Conservation (phyloP, 176 grass and related monocot species). For the Musa beccarii region DNA sequence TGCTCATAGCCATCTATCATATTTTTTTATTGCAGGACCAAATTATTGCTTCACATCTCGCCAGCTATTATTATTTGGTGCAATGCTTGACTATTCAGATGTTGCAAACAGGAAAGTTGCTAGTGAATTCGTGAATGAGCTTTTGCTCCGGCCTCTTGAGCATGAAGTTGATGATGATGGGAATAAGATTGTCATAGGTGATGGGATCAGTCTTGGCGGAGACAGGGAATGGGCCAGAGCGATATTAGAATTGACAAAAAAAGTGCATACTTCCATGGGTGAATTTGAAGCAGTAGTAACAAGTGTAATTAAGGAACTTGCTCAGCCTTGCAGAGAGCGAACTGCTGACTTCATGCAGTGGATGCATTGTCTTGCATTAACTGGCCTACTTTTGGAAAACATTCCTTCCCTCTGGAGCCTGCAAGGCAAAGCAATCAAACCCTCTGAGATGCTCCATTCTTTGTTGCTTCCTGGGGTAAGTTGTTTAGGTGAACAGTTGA, state of each 20-base stretch:
- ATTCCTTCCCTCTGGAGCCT: constrained; percentile 43
- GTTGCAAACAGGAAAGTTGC: constrained; percentile 62
- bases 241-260: constrained; percentile 66
- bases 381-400: constrained; percentile 85
- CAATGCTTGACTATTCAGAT: constrained; percentile 93
- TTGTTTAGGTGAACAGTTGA: background rate
- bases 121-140: constrained; percentile 59
- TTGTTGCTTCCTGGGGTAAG: constrained; percentile 89
- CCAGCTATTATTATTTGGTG: constrained; percentile 77
- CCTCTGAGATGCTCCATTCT: constrained; percentile 63
- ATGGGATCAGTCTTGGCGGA: constrained; percentile 82
- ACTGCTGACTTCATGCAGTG: constrained; percentile 70
- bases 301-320: constrained; percentile 47
- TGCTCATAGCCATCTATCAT: constrained; percentile 1
- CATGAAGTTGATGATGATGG: constrained; percentile 68
- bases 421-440: constrained; percentile 51
- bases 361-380: constrained; percentile 79
- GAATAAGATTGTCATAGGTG: constrained; percentile 67
- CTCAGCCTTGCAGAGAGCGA: constrained; percentile 76
- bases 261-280: constrained; percentile 60
- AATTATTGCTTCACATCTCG: constrained; percentile 68
- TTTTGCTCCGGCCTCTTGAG: constrained; percentile 64
- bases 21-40: constrained; percentile 44
- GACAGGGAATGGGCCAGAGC: constrained; percentile 75
- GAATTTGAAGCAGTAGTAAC: constrained; percentile 76